Conservation (phyloP, 345 rosid species). For the Rubroshorea leprosula region DNA sequence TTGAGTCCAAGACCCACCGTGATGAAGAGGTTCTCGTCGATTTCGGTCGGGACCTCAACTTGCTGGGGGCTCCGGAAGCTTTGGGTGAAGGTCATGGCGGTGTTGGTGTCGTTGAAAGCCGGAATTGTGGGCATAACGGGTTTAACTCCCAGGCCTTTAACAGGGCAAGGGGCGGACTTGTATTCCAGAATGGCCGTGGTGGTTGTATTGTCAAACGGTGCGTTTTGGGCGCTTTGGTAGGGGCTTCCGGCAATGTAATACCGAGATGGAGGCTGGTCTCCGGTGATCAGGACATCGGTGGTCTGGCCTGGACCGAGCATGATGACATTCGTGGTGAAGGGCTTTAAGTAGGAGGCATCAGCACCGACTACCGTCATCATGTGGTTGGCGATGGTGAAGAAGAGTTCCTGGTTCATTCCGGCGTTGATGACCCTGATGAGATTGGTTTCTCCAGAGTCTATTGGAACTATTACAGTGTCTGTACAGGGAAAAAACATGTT, state of each 20-base stretch:
- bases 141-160: slow-evolving; percentile 24
- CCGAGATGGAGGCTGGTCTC: slow-evolving; percentile 56
- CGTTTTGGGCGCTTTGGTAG: slow-evolving; percentile 71
- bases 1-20: slow-evolving; percentile 74
- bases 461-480: slow-evolving; percentile 69
- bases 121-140: slow-evolving; percentile 61
- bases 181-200: slow-evolving; percentile 88
- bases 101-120: slow-evolving; percentile 67
- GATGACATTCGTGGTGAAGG: slow-evolving; percentile 68
- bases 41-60: slow-evolving; percentile 55
- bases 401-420: slow-evolving; percentile 76
- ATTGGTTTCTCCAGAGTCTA: slow-evolving; percentile 63
- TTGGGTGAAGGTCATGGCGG: slow-evolving; percentile 50
- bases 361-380: slow-evolving; percentile 83
- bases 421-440: slow-evolving; percentile 82
- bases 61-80: slow-evolving; percentile 45
- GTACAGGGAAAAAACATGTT: slow-evolving; percentile 16
- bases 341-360: slow-evolving; percentile 75
- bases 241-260: slow-evolving; percentile 83
- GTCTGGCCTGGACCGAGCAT: slow-evolving; percentile 96
- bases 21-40: slow-evolving; percentile 68
- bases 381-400: slow-evolving; percentile 82
- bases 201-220: slow-evolving; percentile 79
- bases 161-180: slow-evolving; percentile 67
- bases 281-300: slow-evolving; percentile 74